Base-by-base conservation (phyloP, 2,329 filamentous ascomycete genomes). In the Hysterium pulicare region DNA sequence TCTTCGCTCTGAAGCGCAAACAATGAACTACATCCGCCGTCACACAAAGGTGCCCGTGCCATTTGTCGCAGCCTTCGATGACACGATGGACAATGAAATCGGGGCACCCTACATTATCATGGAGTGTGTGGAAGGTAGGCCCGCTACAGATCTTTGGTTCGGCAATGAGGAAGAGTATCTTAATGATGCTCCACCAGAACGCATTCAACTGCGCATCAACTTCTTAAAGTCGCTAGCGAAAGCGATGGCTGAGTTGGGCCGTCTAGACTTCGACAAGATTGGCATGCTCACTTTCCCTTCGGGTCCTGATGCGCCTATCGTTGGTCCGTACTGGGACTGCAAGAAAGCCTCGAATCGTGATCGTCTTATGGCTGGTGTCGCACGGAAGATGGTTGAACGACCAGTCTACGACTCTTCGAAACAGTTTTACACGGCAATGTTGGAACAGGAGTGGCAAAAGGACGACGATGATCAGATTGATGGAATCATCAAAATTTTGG, bases 191-290 rank as follows among this genome's bases (percentile, higher is more conserved):
- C 28, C 28, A 11, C 28, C 16, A 5, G 28, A 31, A 16, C 13
- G 16, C 13, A 16, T 31, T 9, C n/a, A n/a, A n/a, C n/a, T n/a
- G 21, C 49, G 51, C 8, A 34, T 45, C 13, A 50, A 20, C n/a
- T 46, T 56, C n/a, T 32, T 56, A 9, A 38, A 33, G 9, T 54
- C 51, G 2, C 23, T 56, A 3, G 53, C 51, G 1, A 4, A 36
- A 5, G 23, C 30, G 2, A 45, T 47, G 38, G 38, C 46, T 15
- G 23, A 47, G 13, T 39, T 54, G 1, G 24, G 38, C 2, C 22
- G 32, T 4, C 38, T 54, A 0, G 16, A 44, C 10, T 56, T 54
- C 21, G 17, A 48, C n/a, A 28, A 40, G 7, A 43, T 46, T 15
- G 53, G 53, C 3, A 36, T 47, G 5, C 48, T 48, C 9, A 20